These are phyloP conservation scores for Plasmodium malariae DNA, from an alignment of 169 alveolate genomes.

Conservation along the genomic window DNA sequence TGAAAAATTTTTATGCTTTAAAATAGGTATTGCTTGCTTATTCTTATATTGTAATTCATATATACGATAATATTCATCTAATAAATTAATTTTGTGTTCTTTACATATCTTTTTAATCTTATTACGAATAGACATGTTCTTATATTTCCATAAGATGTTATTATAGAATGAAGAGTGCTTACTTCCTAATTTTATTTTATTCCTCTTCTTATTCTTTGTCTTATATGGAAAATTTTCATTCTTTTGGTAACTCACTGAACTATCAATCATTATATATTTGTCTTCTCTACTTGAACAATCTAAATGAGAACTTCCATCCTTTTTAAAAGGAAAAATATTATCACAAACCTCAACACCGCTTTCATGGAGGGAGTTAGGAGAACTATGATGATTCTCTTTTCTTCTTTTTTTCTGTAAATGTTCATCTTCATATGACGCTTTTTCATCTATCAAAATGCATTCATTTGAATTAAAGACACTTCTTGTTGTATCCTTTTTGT, in stretches of 20 bases:
- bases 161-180: not conserved
- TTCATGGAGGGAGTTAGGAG: not conserved
- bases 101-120: constrained; percentile 9
- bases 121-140: not conserved
- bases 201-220: not conserved
- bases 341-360: not conserved
- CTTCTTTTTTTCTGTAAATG: constrained; percentile 7
- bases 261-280: not conserved
- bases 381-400: not conserved
- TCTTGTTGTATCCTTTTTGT: not conserved
- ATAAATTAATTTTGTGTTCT: constrained; percentile 9
- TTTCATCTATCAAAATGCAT: not conserved
- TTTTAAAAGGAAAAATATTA: not conserved
- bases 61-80: constrained; percentile 16
- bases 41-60: constrained; percentile 5
- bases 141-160: not conserved
- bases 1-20: constrained; percentile 11
- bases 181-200: not conserved
- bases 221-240: not conserved
- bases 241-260: not conserved
- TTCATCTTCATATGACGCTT: not conserved
- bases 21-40: not conserved
- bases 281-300: not conserved
- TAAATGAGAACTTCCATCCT: not conserved
- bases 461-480: not conserved